Evolutionary conservation across 306 rosid genomes (phyloP).

Genomic region (Lablab purpureus): DNA sequence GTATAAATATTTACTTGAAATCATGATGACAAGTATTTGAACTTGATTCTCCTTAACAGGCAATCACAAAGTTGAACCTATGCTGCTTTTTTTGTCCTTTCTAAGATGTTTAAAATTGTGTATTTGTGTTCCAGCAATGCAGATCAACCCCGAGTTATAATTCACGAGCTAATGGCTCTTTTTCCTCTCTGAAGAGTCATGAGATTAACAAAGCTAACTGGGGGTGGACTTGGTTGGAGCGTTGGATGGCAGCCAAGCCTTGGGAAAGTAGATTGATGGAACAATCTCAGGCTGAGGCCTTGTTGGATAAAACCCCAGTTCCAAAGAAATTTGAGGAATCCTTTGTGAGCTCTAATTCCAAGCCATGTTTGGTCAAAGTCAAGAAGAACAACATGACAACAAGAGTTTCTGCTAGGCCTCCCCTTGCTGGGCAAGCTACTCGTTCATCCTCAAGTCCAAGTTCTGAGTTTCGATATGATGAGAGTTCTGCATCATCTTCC

Average conservation of each 20-base stretch:
- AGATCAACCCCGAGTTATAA: constrained; percentile 61
- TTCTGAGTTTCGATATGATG: constrained; percentile 84
- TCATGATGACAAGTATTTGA: neutral
- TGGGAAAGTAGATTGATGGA: constrained; percentile 98
- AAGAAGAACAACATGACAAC: constrained; percentile 87
- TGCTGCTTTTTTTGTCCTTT: neutral
- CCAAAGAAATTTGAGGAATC: constrained; percentile 64
- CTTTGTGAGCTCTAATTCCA: constrained; percentile 52
- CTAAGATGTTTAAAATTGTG: neutral
- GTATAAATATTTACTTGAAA: neutral
- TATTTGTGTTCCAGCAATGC: constrained; percentile 65
- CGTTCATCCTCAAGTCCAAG: constrained; percentile 95
- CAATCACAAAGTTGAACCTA: neutral
- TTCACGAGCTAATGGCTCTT: constrained; percentile 47
- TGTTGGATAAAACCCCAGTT: constrained; percentile 66
- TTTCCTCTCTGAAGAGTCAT: constrained; percentile 57
- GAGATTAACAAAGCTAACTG: constrained; percentile 70
- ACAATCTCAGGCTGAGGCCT: constrained; percentile 60
- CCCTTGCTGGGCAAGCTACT: constrained; percentile 63
- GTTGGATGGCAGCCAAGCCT: constrained; percentile 99
- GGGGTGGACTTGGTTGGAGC: constrained; percentile 99
- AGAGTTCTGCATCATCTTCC: constrained; percentile 93
- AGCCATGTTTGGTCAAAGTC: constrained; percentile 64
- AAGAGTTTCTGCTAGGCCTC: constrained; percentile 87
- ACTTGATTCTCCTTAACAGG: neutral